phyloP scores from a whole-genome alignment of 371 early-diverging fungal genomes.

The Chytridiales sp. region DNA sequence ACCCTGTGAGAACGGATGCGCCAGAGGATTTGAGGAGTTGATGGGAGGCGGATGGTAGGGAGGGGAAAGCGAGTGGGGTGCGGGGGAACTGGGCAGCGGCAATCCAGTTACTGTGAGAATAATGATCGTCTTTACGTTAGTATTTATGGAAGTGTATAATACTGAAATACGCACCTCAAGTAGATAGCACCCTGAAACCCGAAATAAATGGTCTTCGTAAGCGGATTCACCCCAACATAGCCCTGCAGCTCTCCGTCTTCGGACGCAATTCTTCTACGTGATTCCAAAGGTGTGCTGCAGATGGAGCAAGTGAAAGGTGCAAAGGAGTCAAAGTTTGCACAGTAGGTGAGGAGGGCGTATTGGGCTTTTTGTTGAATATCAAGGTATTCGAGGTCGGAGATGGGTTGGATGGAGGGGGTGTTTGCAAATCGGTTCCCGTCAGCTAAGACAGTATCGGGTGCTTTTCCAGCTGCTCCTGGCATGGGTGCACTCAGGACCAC shows the following conservation, averaged over 20 bases:
- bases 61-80: not conserved
- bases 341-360: no score
- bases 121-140: no score
- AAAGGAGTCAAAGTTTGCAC: not conserved
- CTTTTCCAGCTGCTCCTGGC: no score
- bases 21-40: not conserved
- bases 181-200: conserved; percentile 3
- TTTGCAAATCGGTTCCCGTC: no score
- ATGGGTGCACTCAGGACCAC: no score
- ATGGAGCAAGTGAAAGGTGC: not conserved
- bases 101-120: not conserved
- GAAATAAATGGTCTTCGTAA: not conserved
- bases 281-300: not conserved
- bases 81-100: not conserved
- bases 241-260: not conserved
- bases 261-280: not conserved
- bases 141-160: no score
- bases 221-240: not conserved
- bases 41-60: not conserved
- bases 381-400: no score
- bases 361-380: no score
- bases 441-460: no score
- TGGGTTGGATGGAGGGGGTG: no score
- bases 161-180: no score
- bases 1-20: not conserved